Base-by-base conservation (phyloP, 768 basidiomycete genomes). In the Trametes meyenii region DNA sequence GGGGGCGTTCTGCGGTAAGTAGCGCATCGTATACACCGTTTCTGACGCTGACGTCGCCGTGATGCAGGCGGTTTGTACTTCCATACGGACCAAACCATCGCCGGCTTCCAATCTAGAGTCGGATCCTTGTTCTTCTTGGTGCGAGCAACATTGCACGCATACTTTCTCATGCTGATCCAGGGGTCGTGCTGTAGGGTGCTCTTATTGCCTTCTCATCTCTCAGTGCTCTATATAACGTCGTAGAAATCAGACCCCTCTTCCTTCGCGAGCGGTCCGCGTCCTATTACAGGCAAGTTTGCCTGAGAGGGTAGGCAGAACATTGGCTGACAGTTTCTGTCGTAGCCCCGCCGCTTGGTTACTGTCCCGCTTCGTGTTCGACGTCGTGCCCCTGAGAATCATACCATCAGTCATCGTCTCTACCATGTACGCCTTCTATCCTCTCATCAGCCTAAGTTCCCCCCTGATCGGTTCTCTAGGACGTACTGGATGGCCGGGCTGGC, bases 401-500 rank as follows among this genome's bases (percentile, higher is more conserved):
- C 96, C 96, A 1, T 95, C 94, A 0, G 88, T 98, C 54, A 77
- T 96, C 51, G 88, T 97, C 6, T 83, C 87, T 3, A 86, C 91
- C 4, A 91, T 95, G 89, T 93, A 65, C 69, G 90, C 74, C 35
- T 35, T 45, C 17, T 44, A 17, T 51, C 42, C 40, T 36, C 24
- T 57, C 66, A 63, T 33, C 1, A 7, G 24, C 19, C 26, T 4
- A 7, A 24, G 6, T 8, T n/a, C 13, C 48, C 19, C 17, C 53
- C 11, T 61, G 10, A n/a, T 36, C n/a, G 36, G 17, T 21, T 33
- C 26, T 44, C 11, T 61, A 90, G 89, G 54, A 88, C 88, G n/a
- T 94, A 94, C 67, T 94, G 92, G 92, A 95, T 98, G 96, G 93
- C 94, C 2, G 95, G 96, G 13, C 83, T 98, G 4, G 83, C 91